phyloP scores from a whole-genome alignment of 768 basidiomycete genomes.

The Leccinellum rugosiceps region DNA sequence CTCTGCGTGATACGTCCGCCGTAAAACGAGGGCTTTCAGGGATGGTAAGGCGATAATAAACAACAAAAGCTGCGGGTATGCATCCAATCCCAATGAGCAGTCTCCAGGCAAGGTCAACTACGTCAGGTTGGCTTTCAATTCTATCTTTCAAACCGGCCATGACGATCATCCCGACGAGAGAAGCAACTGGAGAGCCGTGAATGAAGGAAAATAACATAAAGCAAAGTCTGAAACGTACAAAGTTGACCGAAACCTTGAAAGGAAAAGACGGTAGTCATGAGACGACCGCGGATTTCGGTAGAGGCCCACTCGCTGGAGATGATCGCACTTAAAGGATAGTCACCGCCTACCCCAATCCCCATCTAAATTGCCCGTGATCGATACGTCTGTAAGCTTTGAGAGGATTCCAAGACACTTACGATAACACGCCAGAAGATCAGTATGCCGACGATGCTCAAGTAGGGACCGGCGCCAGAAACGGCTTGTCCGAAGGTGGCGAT shows the following conservation, averaged over 20 bases:
- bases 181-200: constrained; percentile 43
- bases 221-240: constrained; percentile 36
- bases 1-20: constrained; percentile 81
- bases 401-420: constrained; percentile 24
- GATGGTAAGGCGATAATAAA: constrained; percentile 88
- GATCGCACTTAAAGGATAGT: constrained; percentile 78
- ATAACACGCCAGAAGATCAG: constrained; percentile 81
- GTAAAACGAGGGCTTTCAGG: constrained; percentile 89
- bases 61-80: constrained; percentile 69
- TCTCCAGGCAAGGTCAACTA: constrained; percentile 78
- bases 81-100: constrained; percentile 83
- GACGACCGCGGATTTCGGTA: constrained; percentile 66
- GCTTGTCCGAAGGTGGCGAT: constrained; percentile 75
- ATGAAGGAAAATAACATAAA: not conserved
- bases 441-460: constrained; percentile 64
- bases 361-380: constrained; percentile 44
- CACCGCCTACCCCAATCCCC: constrained; percentile 82
- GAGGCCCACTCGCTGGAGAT: constrained; percentile 88
- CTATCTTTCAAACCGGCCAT: constrained; percentile 60
- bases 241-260: constrained; percentile 87
- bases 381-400: not conserved
- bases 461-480: constrained; percentile 60
- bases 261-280: constrained; percentile 86
- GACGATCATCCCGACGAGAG: constrained; percentile 59
- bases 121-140: constrained; percentile 37